A percentile compares a stretch with the other conserved stretches of the same genome.
Evolutionary conservation across 2,329 filamentous ascomycete species (phyloP).

Genomic region (Fusarium redolens): DNA sequence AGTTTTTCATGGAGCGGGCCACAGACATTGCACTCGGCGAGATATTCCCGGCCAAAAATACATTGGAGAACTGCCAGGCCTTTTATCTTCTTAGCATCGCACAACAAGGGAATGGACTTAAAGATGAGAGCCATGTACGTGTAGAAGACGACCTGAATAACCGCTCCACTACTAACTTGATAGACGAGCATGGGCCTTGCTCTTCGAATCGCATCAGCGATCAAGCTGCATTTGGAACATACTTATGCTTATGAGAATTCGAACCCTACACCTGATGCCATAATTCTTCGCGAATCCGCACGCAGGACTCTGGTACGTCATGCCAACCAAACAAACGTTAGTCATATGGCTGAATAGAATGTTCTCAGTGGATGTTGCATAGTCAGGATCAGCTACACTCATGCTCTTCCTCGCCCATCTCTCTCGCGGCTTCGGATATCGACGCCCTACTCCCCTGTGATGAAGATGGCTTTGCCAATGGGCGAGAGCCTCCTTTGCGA

Average conservation of each 20-base stretch:
- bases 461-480: conserved; percentile 63
- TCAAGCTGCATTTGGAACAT: conserved; percentile 67
- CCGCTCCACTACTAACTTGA: neutral
- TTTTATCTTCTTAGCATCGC: conserved; percentile 70
- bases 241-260: conserved; percentile 56
- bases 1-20: conserved; percentile 65
- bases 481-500: conserved; percentile 59
- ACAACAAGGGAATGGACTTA: conserved; percentile 66
- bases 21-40: conserved; percentile 60
- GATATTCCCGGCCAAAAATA: conserved; percentile 60
- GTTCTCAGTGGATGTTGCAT: conserved; percentile 66
- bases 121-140: conserved; percentile 65
- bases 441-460: conserved; percentile 65
- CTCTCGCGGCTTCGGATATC: conserved; percentile 64
- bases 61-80: conserved; percentile 66
- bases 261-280: conserved; percentile 57
- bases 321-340: neutral
- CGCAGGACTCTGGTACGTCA: conserved; percentile 63
- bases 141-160: neutral
- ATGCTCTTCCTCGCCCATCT: conserved; percentile 62
- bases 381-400: conserved; percentile 69
- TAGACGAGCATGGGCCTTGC: conserved; percentile 68
- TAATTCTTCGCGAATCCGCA: conserved; percentile 66
- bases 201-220: conserved; percentile 65
- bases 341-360: conserved; percentile 5